Percentiles rank a stretch among this genome's conserved stretches.
Evolutionary conservation across 805 yeast species (phyloP).

Genomic region (Cyberlindnera xishuangbannaensis): DNA sequence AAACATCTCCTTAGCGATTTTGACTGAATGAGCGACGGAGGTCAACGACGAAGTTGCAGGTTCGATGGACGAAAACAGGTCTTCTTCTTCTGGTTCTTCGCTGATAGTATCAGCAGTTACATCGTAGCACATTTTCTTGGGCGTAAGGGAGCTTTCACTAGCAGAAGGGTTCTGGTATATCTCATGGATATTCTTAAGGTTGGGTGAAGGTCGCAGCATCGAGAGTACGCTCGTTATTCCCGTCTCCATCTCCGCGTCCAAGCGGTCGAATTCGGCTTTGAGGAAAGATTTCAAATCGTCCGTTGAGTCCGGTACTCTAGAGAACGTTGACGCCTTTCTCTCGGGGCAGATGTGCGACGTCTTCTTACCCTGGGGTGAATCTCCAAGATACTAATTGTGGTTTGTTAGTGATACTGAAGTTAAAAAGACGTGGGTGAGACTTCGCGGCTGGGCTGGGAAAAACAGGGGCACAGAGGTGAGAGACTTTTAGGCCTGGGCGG

Average conservation of each 20-base stretch:
- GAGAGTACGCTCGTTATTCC: constrained; percentile 9
- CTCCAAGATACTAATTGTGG: no score
- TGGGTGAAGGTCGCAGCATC: constrained; percentile 18
- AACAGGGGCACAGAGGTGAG: no score
- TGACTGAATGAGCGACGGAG: background rate
- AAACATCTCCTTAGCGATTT: constrained; percentile 29
- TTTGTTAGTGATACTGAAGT: no score
- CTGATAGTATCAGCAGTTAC: constrained; percentile 15
- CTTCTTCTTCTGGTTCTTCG: constrained; percentile 21
- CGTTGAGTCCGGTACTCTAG: constrained; percentile 3
- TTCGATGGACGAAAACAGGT: background rate
- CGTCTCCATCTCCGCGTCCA: constrained; percentile 12
- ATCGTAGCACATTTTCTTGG: constrained; percentile 10
- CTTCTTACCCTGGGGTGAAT: no score
- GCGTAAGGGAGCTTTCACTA: constrained; percentile 6
- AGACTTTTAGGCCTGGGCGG: no score
- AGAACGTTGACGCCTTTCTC: no score
- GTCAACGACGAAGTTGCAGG: background rate
- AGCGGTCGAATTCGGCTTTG: constrained; percentile 7
- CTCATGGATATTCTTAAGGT: constrained; percentile 17
- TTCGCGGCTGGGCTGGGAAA: no score
- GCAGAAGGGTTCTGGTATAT: constrained; percentile 14
- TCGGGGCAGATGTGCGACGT: no score
- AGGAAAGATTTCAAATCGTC: constrained; percentile 10
- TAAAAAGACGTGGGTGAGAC: no score